Percentiles rank a stretch among this genome's conserved stretches.
These are phyloP conservation scores for Pseudogymnoascus sp. DNA, from an alignment of 2,329 filamentous ascomycete species.

Conservation along the genomic window DNA sequence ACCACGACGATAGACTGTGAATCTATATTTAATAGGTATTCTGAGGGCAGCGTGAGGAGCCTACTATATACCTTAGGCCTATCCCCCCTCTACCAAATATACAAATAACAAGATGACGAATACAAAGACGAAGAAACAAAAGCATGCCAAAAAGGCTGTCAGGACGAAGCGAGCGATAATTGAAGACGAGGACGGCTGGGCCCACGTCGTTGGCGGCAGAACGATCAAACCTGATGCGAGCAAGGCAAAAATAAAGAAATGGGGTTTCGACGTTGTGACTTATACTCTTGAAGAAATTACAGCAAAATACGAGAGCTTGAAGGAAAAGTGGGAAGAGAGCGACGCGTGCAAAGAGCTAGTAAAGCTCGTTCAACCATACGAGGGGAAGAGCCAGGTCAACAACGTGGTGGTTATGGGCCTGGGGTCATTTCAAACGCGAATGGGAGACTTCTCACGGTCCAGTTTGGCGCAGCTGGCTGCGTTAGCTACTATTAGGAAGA, in stretches of 20 bases:
- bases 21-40: not conserved
- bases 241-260: not conserved
- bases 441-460: conserved; percentile 23
- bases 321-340: conserved; percentile 23
- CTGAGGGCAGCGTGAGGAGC: not conserved
- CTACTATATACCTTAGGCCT: not conserved
- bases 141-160: conserved; percentile 13
- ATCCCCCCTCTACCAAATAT: not conserved
- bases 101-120: not conserved
- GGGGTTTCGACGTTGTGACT: not conserved
- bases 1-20: not conserved
- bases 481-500: conserved; percentile 21
- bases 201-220: conserved; percentile 25
- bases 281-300: conserved; percentile 23
- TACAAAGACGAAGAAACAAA: not conserved
- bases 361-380: not conserved
- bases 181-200: conserved; percentile 28
- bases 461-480: conserved; percentile 27
- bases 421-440: conserved; percentile 26
- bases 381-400: conserved; percentile 15
- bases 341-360: conserved; percentile 17
- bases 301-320: conserved; percentile 21
- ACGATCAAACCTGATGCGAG: not conserved
- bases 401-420: conserved; percentile 27
- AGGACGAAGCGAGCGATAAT: conserved; percentile 26